A percentile compares a stretch with the other conserved stretches of the same genome.
Conservation (phyloP, 75 land plant genomes). For the Cryptomeria japonica region DNA sequence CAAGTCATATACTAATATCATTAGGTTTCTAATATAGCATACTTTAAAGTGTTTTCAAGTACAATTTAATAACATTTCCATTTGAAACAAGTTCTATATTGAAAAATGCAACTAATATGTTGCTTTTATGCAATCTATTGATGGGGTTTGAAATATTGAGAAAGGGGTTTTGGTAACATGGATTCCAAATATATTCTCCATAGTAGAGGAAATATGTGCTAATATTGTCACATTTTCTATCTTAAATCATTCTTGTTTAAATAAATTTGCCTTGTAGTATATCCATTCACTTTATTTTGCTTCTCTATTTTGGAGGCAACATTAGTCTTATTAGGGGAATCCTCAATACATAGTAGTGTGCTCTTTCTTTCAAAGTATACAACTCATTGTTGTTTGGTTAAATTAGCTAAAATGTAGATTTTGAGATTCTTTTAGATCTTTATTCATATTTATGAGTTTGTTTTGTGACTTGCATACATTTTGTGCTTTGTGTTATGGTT, state of each 20-base stretch:
- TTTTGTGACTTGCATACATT: no score
- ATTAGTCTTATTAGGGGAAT: constrained; percentile 79
- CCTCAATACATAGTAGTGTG: constrained; percentile 77
- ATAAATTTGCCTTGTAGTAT: constrained; percentile 17
- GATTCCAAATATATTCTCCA: constrained; percentile 75
- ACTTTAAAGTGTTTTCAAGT: constrained; percentile 89
- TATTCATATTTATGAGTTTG: neutral
- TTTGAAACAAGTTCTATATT: neutral
- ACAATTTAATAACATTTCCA: neutral
- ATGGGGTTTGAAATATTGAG: constrained; percentile 61
- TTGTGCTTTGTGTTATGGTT: no score
- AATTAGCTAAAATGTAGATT: constrained; percentile 71
- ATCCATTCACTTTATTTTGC: neutral
- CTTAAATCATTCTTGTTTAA: constrained; percentile 39
- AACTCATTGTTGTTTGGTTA: constrained; percentile 77
- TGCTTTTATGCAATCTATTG: constrained; percentile 40
- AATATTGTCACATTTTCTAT: constrained; percentile 66
- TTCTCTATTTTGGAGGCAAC: no score
- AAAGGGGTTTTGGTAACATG: constrained; percentile 80
- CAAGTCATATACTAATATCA: constrained; percentile 77
- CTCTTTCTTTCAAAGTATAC: constrained; percentile 63
- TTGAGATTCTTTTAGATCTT: constrained; percentile 23
- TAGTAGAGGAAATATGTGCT: constrained; percentile 44
- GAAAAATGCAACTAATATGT: neutral
- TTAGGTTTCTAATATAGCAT: constrained; percentile 67